Evolutionary conservation across 2,329 filamentous ascomycete genomes (phyloP), one percentile per base, ranked within the genome.

Genomic region (Talaromyces amestolkiae): DNA sequence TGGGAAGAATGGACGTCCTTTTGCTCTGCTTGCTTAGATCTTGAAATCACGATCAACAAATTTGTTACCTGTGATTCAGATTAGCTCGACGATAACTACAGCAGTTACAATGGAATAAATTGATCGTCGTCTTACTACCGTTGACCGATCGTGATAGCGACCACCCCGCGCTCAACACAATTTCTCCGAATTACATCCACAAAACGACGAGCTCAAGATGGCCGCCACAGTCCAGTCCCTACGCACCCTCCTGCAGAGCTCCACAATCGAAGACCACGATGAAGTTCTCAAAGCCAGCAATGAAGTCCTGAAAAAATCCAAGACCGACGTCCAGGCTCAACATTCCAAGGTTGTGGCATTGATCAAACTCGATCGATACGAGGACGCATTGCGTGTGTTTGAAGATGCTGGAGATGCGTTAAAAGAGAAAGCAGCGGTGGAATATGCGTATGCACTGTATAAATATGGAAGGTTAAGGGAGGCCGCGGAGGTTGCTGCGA

Each of bases 361-460:
- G 51, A 73, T 89, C 59, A 87, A 89, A 71, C 80, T 89, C 45
- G 87, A 89, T 70, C 85, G 87, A 56, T 89, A 85, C 70, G 84
- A 87, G 9, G 87, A 89, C 72, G 84, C 85, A 17, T 73, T 88
- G 56, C 80, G 82, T 33, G 80, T 83, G 6, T 81, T 89, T 58
- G 84, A 87, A 69, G 78, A 83, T 27, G 80, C 77, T 58, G 84
- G 84, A 24, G 81, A 85, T 68, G 74, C 73, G 58, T 72, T 89
- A 71, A 86, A 87, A 75, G 77, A 84, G 68, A 78, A 75, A 69
- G 85, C 84, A 3, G 74, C 77, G n/a, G 75, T 89, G 68, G 87
- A 88, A 72, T 85, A 87, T 73, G 85, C 85, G 22, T 89, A 89
- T 77, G 83, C 84, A 31, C 77, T 89, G 53, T 89, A 89, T 77